phyloP scores from a whole-genome alignment of 1,284 basidiomycete genomes.

The Pisolithus thermaeus region DNA sequence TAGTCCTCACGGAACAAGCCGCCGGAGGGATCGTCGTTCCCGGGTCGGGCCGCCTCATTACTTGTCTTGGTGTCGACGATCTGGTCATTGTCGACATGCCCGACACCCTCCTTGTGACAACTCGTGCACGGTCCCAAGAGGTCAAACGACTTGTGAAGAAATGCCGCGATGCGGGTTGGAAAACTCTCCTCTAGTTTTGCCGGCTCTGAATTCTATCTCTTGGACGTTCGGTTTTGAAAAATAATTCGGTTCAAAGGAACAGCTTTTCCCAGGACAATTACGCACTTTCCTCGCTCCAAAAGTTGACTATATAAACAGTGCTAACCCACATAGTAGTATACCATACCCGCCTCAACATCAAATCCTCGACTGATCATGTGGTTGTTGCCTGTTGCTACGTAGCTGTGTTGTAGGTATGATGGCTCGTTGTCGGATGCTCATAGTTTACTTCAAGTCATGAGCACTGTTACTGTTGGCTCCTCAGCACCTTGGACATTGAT shows the following conservation, averaged over 20 bases:
- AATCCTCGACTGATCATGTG: neutral
- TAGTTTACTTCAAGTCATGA: no score
- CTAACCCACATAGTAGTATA: neutral
- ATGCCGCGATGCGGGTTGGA: constrained; percentile 67
- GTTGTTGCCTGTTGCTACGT: neutral
- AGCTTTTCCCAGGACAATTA: neutral
- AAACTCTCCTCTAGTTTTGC: constrained; percentile 44
- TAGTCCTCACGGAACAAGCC: constrained; percentile 78
- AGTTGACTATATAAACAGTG: neutral
- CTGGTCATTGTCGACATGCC: constrained; percentile 84
- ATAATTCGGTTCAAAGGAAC: neutral
- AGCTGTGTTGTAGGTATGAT: neutral
- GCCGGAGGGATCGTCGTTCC: constrained; percentile 84
- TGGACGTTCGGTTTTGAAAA: neutral
- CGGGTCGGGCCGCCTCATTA: constrained; percentile 70
- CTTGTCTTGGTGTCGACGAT: constrained; percentile 79
- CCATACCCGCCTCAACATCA: neutral
- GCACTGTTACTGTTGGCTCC: no score
- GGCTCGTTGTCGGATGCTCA: no score
- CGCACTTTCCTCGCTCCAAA: neutral
- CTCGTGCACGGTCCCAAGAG: constrained; percentile 78
- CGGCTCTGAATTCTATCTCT: neutral
- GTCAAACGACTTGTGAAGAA: constrained; percentile 79
- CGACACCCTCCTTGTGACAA: constrained; percentile 78
- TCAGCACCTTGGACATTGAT: neutral